Evolutionary conservation across 495 filamentous ascomycete genomes (phyloP).

Genomic region (Tuber borchii): DNA sequence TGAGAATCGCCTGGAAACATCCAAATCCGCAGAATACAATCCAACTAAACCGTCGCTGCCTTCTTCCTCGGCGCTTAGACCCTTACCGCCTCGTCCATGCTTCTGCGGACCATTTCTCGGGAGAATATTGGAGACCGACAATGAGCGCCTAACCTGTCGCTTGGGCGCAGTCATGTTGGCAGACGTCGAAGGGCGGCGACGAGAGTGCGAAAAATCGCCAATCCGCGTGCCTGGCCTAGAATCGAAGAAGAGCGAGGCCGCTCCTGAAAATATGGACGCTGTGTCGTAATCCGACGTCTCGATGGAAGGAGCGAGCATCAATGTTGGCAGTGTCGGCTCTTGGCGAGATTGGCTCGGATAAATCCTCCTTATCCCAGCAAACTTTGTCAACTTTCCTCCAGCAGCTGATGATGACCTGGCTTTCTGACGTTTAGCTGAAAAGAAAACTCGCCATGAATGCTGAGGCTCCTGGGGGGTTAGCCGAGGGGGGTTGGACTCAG

Average conservation of each 20-base stretch:
- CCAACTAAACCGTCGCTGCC: constrained; percentile 22
- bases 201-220: constrained; percentile 28
- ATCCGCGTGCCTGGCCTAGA: constrained; percentile 37
- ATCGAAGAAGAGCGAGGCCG: constrained; percentile 32
- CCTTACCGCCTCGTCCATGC: constrained; percentile 12
- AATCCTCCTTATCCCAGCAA: constrained; percentile 39
- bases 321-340: constrained; percentile 31
- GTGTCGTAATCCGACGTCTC: constrained; percentile 35
- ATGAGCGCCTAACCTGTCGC: constrained; percentile 26
- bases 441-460: constrained; percentile 41
- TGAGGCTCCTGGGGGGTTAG: constrained; percentile 22
- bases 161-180: constrained; percentile 20
- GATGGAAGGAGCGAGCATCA: constrained; percentile 35
- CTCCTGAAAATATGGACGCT: constrained; percentile 34
- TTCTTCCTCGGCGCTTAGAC: constrained; percentile 12
- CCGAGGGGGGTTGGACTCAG: constrained; percentile 19
- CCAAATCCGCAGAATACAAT: constrained; percentile 28
- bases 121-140: constrained; percentile 38
- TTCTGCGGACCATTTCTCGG: constrained; percentile 9
- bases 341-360: constrained; percentile 36
- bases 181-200: constrained; percentile 14
- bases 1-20: constrained; percentile 27
- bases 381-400: constrained; percentile 36
- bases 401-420: constrained; percentile 25
- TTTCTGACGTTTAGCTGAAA: constrained; percentile 39